A percentile compares a stretch with the other conserved stretches of the same genome.
Evolutionary conservation across 1,284 basidiomycete species (phyloP).

Genomic region (Moesziomyces sp.): DNA sequence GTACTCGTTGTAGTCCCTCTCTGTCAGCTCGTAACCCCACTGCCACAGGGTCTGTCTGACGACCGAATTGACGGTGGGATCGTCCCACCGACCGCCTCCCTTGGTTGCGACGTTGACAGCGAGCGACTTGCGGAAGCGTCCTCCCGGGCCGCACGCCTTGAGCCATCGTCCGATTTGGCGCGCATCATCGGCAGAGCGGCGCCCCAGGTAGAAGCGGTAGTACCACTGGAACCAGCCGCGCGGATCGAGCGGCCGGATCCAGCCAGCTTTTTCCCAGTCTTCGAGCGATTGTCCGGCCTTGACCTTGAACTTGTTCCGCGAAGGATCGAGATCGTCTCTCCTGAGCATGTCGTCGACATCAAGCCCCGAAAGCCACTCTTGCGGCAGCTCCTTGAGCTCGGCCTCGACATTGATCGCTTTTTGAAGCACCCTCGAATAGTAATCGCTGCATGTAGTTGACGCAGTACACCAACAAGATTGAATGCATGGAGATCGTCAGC

Average conservation of each 20-base stretch:
- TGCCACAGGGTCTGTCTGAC: constrained; percentile 64
- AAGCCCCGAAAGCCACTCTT: constrained; percentile 46
- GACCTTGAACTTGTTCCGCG: constrained; percentile 69
- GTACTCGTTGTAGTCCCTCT: constrained; percentile 57
- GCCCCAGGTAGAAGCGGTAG: constrained; percentile 70
- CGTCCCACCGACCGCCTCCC: constrained; percentile 64
- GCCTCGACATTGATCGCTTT: constrained; percentile 41
- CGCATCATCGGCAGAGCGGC: constrained; percentile 70
- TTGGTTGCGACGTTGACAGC: constrained; percentile 68
- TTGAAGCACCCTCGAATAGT: constrained; percentile 44
- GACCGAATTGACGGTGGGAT: constrained; percentile 48
- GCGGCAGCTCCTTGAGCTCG: constrained; percentile 52
- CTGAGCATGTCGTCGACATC: constrained; percentile 44
- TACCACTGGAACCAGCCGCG: constrained; percentile 71
- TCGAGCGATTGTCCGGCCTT: constrained; percentile 69
- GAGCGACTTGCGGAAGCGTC: constrained; percentile 69
- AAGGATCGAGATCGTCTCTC: constrained; percentile 59
- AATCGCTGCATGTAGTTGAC: constrained; percentile 15
- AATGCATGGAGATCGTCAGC: not conserved
- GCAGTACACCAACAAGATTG: not conserved
- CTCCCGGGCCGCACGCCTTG: constrained; percentile 70
- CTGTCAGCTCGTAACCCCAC: constrained; percentile 65
- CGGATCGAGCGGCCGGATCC: constrained; percentile 70
- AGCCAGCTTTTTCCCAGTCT: constrained; percentile 71
- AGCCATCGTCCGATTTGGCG: constrained; percentile 70